Evolutionary conservation across 352 stramenopile species (phyloP), one percentile per base, ranked within the genome.

Genomic region (Pythium aristosporum): DNA sequence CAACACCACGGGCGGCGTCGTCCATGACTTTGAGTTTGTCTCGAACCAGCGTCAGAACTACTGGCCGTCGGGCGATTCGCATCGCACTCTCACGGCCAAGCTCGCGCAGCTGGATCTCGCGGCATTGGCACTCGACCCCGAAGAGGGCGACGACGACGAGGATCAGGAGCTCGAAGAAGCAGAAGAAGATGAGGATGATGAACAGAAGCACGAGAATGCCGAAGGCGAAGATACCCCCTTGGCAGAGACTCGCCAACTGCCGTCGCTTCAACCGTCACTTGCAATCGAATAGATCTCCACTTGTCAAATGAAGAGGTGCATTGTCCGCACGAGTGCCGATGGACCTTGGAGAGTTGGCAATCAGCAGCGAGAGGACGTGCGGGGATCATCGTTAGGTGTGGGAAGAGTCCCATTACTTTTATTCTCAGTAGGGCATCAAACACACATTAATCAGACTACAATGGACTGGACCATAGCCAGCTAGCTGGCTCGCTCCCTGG

Each of bases 1-100:
- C 2, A 68, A 63, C 13, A 54, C 50, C n/a, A 68, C 54, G 1
- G 54, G 20, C n/a, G 61, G 61, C 5, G 43, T 68, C 9, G 50
- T 69, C 49, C 65, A 67, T 37, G 65, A 71, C n/a, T 71, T 71
- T 37, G 58, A 63, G 32, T 71, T 63, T 39, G 34, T 61, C n/a
- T 52, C 57, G 5, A 66, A 54, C 23, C 57, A 63, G 37, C 50
- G 42, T 2, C 28, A 59, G 7, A 63, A 28, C 28, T 66, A 63
- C 37, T 71, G 65, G 65, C 51, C 58, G 11, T 71, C 65, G 12
- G 30, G 28, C 11, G 52, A 63, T 28, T 66, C 65, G 3, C 65
- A 71, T 21, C 57, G 51, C 12, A 71, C 58, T 23, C 58, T 71
- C 25, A 59, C 57, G 3, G 52, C 42, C 51, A 71, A 71, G 28